phyloP scores from a whole-genome alignment of 129 eudicot genomes.

The Calendula officinalis region DNA sequence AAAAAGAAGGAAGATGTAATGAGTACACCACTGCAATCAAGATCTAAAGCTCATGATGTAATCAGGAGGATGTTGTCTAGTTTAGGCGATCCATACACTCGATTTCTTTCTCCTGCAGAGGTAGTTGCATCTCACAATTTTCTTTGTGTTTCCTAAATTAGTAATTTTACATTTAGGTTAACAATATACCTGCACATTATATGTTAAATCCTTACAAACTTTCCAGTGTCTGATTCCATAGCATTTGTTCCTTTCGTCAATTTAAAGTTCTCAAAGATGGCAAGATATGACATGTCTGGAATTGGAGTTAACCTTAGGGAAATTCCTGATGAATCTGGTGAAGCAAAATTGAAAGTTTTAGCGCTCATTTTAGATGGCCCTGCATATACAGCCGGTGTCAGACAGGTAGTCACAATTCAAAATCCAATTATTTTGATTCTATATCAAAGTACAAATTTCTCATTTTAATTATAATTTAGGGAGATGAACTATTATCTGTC shows the following conservation, averaged over 20 bases:
- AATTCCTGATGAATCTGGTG: conserved; percentile 71
- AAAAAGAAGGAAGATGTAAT: conserved; percentile 74
- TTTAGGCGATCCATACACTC: conserved; percentile 89
- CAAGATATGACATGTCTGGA: conserved; percentile 93
- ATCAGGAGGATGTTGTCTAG: conserved; percentile 80
- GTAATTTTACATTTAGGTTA: background rate
- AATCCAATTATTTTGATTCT: background rate
- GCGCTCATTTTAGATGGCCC: conserved; percentile 97
- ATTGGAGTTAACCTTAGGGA: conserved; percentile 93
- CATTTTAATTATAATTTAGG: conserved; percentile 37
- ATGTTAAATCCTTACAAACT: conserved; percentile 35
- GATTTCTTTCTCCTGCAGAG: conserved; percentile 85
- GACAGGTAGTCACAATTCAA: conserved; percentile 50
- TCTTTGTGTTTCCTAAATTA: background rate
- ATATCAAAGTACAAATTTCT: background rate
- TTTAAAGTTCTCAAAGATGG: conserved; percentile 93
- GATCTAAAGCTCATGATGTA: conserved; percentile 83
- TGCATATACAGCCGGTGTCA: conserved; percentile 82
- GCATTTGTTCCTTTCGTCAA: conserved; percentile 64
- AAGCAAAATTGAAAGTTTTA: conserved; percentile 67
- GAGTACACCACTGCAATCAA: conserved; percentile 60
- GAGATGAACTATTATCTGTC: conserved; percentile 80
- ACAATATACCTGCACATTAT: background rate
- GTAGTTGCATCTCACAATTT: conserved; percentile 37
- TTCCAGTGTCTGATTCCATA: conserved; percentile 87